Evolutionary conservation across 306 rosid genomes (phyloP).

Genomic region (Pyrus communis): DNA sequence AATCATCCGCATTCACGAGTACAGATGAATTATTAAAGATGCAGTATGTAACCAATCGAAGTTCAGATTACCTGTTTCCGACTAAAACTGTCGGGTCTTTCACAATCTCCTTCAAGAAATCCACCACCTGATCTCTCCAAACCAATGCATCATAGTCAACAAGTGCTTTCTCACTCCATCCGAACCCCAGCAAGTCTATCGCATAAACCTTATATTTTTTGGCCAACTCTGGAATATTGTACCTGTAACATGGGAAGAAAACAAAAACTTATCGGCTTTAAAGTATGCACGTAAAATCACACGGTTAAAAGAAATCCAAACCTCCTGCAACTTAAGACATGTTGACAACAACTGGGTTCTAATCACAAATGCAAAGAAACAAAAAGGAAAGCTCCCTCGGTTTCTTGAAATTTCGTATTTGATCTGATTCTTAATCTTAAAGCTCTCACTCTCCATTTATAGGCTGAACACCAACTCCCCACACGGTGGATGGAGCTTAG

Average conservation of each 20-base stretch:
- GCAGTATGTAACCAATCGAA: not conserved
- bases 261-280: not conserved
- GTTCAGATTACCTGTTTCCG: conserved; percentile 60
- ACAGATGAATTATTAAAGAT: not conserved
- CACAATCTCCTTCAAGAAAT: conserved; percentile 83
- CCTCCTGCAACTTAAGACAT: not conserved
- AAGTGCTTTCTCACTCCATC: conserved; percentile 98
- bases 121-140: conserved; percentile 87
- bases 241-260: conserved; percentile 35
- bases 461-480: not conserved
- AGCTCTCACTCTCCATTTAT: not conserved
- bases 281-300: not conserved
- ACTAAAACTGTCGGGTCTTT: conserved; percentile 79
- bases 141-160: conserved; percentile 87
- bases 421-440: not conserved
- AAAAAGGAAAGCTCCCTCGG: not conserved
- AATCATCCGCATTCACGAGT: not conserved
- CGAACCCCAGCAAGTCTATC: conserved; percentile 88
- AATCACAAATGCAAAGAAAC: not conserved
- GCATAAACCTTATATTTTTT: conserved; percentile 84
- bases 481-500: not conserved
- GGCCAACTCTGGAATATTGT: conserved; percentile 87
- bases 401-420: not conserved
- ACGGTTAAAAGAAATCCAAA: not conserved
- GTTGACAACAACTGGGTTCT: not conserved